phyloP scores from a whole-genome alignment of 78 protist species.

The Dictyostelium citrinum region DNA sequence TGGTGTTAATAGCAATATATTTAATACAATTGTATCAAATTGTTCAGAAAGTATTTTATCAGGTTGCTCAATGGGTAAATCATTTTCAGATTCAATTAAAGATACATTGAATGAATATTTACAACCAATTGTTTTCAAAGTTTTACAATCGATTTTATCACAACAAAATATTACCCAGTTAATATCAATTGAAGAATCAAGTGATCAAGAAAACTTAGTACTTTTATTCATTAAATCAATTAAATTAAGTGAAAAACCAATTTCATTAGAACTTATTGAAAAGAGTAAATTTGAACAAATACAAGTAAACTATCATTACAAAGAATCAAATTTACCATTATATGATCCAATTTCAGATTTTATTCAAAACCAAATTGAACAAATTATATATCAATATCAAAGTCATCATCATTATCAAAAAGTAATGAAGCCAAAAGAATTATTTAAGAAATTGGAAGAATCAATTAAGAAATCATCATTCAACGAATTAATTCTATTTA shows the following conservation, averaged over 20 bases:
- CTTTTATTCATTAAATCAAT: not conserved
- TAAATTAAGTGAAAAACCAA: not conserved
- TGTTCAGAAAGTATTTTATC: not conserved
- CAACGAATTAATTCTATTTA: not conserved
- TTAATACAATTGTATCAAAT: not conserved
- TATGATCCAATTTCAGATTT: not conserved
- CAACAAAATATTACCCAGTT: not conserved
- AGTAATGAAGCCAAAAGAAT: not conserved
- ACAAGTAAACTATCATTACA: not conserved
- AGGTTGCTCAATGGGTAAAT: slow-evolving; percentile 23
- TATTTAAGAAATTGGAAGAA: not conserved
- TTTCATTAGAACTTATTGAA: not conserved
- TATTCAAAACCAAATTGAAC: slow-evolving; percentile 5
- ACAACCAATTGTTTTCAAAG: slow-evolving; percentile 33
- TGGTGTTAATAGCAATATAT: not conserved
- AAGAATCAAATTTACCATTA: slow-evolving; percentile 6
- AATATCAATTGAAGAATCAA: not conserved
- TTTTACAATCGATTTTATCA: not conserved
- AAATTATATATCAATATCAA: not conserved
- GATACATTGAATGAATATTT: slow-evolving; percentile 31
- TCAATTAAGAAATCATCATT: not conserved
- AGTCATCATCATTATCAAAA: not conserved
- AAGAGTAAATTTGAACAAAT: slow-evolving; percentile 18
- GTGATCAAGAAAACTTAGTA: not conserved
- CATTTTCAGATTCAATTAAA: slow-evolving; percentile 48